phyloP scores from a whole-genome alignment of 2,329 filamentous ascomycete genomes.

The Microsporum ferrugineum region DNA sequence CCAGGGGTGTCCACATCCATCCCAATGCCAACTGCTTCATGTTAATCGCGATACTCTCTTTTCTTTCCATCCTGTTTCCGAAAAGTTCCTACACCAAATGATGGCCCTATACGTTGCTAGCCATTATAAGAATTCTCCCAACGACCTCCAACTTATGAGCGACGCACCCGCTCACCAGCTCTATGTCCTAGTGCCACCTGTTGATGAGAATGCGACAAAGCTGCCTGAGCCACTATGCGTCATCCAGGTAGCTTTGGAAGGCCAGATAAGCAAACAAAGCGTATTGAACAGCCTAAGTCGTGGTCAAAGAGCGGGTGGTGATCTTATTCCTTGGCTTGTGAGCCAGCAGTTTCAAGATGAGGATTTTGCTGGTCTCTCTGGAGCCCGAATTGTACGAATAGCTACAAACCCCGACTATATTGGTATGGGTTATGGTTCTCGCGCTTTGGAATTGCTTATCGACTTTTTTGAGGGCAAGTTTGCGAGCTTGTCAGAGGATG shows the following conservation, averaged over 20 bases:
- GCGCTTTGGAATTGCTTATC: constrained; percentile 71
- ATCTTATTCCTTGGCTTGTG: constrained; percentile 94
- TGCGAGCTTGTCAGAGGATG: constrained; percentile 65
- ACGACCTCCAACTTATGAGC: constrained; percentile 96
- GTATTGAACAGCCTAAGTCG: constrained; percentile 81
- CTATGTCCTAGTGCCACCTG: constrained; percentile 82
- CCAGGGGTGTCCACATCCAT: constrained; percentile 78
- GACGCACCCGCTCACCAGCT: constrained; percentile 94
- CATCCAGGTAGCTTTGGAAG: constrained; percentile 87
- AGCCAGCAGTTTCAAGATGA: constrained; percentile 98
- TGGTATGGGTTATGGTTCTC: constrained; percentile 85
- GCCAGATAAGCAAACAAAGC: constrained; percentile 84
- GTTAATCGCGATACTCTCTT: constrained; percentile 97
- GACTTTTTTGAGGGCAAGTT: constrained; percentile 97
- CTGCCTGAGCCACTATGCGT: constrained; percentile 91
- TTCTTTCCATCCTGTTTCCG: constrained; percentile 92
- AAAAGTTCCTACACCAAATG: constrained; percentile 97
- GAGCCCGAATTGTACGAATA: constrained; percentile 83
- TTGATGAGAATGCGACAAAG: constrained; percentile 62
- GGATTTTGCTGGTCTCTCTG: constrained; percentile 86
- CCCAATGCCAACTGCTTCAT: constrained; percentile 79
- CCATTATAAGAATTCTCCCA: constrained; percentile 96
- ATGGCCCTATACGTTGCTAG: constrained; percentile 94
- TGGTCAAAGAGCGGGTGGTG: constrained; percentile 78
- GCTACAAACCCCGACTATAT: constrained; percentile 92